These are phyloP conservation scores for Rhododendron griersonianum DNA, from an alignment of 148 eudicot species.

Conservation along the genomic window DNA sequence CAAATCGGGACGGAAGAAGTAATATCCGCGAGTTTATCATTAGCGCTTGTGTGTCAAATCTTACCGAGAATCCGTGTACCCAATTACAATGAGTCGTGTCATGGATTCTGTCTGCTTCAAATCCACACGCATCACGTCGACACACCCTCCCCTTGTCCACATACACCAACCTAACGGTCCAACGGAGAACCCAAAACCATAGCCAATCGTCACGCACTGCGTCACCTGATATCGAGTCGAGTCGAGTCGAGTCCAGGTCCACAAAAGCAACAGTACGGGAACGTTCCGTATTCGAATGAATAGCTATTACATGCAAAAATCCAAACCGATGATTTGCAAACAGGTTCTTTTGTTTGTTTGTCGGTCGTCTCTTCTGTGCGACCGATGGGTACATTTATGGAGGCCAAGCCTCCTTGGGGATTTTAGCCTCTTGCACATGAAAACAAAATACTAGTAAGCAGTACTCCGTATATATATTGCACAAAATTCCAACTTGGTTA, in stretches of 20 bases:
- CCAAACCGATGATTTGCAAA: neutral
- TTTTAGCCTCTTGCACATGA: neutral
- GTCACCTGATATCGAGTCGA: neutral
- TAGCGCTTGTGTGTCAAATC: too few relatives aligned
- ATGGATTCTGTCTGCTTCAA: neutral
- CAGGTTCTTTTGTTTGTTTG: neutral
- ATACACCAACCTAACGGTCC: too few relatives aligned
- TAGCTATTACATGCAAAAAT: neutral
- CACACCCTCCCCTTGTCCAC: neutral
- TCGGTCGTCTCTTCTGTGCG: neutral
- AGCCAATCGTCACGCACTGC: neutral
- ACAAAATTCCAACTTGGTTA: neutral
- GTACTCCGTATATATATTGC: neutral
- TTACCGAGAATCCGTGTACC: too few relatives aligned
- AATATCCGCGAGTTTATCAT: too few relatives aligned
- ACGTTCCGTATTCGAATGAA: neutral
- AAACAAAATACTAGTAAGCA: neutral
- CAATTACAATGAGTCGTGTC: too few relatives aligned
- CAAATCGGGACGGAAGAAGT: too few relatives aligned
- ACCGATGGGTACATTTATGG: neutral
- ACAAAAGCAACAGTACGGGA: neutral
- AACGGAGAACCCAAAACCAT: neutral
- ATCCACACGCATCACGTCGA: neutral
- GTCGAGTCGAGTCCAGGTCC: neutral
- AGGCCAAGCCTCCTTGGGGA: neutral